Evolutionary conservation across 345 rosid species (phyloP), one percentile per base, ranked within the genome.

Genomic region (Corchorus olitorius): DNA sequence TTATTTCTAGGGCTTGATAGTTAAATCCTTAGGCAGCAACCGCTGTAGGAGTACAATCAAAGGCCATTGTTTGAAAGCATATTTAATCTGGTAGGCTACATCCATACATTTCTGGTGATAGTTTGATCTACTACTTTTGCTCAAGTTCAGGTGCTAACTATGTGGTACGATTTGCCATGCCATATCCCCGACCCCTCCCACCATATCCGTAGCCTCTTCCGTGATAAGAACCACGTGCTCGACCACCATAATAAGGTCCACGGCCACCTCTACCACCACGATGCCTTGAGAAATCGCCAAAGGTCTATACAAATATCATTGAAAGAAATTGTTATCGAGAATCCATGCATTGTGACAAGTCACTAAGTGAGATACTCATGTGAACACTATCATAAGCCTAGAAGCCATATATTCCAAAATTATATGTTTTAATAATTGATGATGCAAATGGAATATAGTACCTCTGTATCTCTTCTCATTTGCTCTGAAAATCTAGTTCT

Each of bases 401-500:
- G 45, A 62, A 62, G 48, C 14, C 48, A 16, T 63, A 16, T 5
- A 15, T 52, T 34, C 41, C 19, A 52, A 70, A n/a, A 13, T 27
- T 5, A 33, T 43, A 50, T 35, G 52, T 39, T 14, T 17, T 11
- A 60, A 64, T 69, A 10, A 59, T 73, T 33, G n/a, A 70, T 64
- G 34, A 52, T 27, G 56, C 17, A 43, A n/a, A 60, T 11, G 6
- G 35, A 73, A 54, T 8, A 34, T 7, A 45, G 19, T 77, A 85
- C 90, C 90, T 87, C 90, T 1, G 86, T 80, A 83, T 87, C 88
- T 52, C 83, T 75, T 77, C 81, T 87, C 81, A 82, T 70, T 74
- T 87, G 90, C 75, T 85, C 90, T 0, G 87, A 85, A 81, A 87
- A 87, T 67, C 74, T 82, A 7, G 81, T 34, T 77, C 89, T 87